Evolutionary conservation across 345 rosid genomes (phyloP).

Genomic region (Syzygium jambos): DNA sequence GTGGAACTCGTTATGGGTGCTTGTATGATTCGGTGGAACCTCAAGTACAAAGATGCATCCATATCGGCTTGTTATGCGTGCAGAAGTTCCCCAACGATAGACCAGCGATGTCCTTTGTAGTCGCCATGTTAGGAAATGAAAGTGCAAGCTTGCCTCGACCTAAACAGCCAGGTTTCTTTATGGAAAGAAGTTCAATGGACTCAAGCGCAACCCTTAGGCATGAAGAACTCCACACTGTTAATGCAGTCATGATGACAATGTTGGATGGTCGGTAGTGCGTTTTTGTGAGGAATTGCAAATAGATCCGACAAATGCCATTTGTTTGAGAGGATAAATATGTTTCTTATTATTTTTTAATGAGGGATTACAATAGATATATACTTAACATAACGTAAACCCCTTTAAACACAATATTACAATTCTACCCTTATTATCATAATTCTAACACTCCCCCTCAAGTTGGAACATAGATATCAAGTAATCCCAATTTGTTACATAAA

Average conservation of each 20-base stretch:
- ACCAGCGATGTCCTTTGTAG: constrained; percentile 1
- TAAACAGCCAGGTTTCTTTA: constrained; percentile 11
- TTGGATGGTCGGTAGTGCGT: background rate
- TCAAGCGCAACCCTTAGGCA: background rate
- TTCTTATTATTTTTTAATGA: no score
- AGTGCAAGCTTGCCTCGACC: background rate
- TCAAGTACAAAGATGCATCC: background rate
- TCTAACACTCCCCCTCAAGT: no score
- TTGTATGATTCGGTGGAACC: background rate
- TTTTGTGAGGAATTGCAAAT: background rate
- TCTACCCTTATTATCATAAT: no score
- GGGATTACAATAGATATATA: no score
- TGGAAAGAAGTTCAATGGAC: background rate
- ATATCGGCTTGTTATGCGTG: constrained; percentile 16
- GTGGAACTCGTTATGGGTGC: background rate
- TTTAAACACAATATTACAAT: no score
- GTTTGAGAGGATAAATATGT: no score
- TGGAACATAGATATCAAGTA: no score
- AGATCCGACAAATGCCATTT: background rate
- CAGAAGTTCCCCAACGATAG: constrained; percentile 15
- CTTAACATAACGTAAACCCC: no score
- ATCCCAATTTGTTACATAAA: no score
- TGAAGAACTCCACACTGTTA: background rate
- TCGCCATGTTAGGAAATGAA: background rate
- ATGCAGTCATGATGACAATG: background rate